Base-by-base conservation (phyloP, 2,329 filamentous ascomycete species). In the Emmonsia crescens region DNA sequence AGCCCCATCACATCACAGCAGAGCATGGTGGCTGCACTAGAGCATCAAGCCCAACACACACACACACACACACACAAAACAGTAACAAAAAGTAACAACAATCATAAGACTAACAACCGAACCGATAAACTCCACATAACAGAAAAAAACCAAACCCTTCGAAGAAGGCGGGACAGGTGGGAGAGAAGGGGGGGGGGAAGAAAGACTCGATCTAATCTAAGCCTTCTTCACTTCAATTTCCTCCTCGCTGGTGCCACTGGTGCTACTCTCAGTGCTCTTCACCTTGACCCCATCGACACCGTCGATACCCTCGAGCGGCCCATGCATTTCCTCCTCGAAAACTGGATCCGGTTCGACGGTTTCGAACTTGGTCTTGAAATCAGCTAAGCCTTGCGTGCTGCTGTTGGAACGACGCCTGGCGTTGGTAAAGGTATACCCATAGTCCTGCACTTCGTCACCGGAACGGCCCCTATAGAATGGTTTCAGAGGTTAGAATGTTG, bases 361-460 rank as follows among this genome's bases (percentile, higher is more conserved):
- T 77, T 99, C 94, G 74, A 96, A 97, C 80, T 99, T 99, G 77
- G 92, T 96, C 83, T 94, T 95, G 80, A 96, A 90, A 74, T 92
- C 85, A 64, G 84, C 82, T 68, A 90, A 79, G 69, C 85, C 86
- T 69, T 88, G 83, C 70, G 83, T 86, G 78, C 87, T 92, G 74
- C 89, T 93, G 80, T 97, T 97, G 77, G 90, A 95, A 75, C 90
- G 91, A 74, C 93, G 94, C 66, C 93, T 91, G 62, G 89, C 80
- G 70, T 96, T 94, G 80, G 82, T 83, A 72, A 95, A 86, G 72
- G 86, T 91, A 80, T 94, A 96, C 68, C 85, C 80, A 71, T 89
- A 86, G 73, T 96, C 91, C 71, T 91, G 84, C 66, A 92, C 81
- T 77, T 97, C 94, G 65, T 91, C 89, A 65, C 90, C 91, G 54